These are phyloP conservation scores for Suhomyces guaymorum DNA, from an alignment of 1,139 yeast species.

Conservation along the genomic window DNA sequence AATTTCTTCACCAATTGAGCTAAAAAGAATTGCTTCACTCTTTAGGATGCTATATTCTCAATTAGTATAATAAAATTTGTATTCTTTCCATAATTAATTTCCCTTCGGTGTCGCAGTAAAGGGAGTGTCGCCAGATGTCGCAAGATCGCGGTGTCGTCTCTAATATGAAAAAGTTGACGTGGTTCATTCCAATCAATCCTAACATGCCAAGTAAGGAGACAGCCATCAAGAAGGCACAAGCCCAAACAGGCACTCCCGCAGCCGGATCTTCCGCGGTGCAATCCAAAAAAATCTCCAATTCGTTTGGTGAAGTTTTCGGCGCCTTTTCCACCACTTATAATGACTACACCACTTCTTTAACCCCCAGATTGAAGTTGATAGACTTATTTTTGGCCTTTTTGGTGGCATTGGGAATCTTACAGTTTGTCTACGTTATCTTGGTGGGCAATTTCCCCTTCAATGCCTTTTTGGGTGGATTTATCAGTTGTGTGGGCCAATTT, in stretches of 20 bases:
- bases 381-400: conserved; percentile 77
- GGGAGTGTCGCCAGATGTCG: too few relatives aligned
- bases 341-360: conserved; percentile 45
- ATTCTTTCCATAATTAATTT: too few relatives aligned
- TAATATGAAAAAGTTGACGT: conserved; percentile 11
- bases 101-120: too few relatives aligned
- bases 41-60: too few relatives aligned
- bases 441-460: conserved; percentile 95
- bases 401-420: conserved; percentile 72
- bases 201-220: conserved; percentile 43
- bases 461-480: conserved; percentile 92
- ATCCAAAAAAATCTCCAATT: conserved; percentile 17
- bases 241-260: conserved; percentile 11
- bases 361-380: conserved; percentile 61
- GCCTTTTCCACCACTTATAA: conserved; percentile 51
- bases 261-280: conserved; percentile 6
- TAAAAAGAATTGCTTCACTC: too few relatives aligned
- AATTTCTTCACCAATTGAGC: too few relatives aligned
- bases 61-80: too few relatives aligned
- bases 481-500: conserved; percentile 92
- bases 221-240: conserved; percentile 25
- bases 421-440: conserved; percentile 71
- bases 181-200: not conserved
- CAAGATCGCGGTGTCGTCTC: too few relatives aligned
- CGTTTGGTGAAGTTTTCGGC: conserved; percentile 43